Percentiles rank a stretch among this genome's conserved stretches.
phyloP scores from a whole-genome alignment of 2,329 filamentous ascomycete genomes.

The Aspergillus novoparasiticus region DNA sequence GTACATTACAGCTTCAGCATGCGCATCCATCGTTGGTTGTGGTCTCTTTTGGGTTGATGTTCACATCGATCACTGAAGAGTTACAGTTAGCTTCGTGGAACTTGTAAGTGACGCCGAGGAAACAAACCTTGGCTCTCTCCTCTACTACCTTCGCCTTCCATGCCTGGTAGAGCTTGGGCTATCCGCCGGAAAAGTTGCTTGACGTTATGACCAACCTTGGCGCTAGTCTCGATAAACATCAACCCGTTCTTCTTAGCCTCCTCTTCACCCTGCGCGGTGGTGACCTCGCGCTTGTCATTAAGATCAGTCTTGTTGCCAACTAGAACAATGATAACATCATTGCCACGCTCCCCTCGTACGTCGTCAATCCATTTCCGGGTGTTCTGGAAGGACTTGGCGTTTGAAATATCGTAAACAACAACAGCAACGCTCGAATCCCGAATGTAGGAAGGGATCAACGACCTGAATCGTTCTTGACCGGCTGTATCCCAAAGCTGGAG shows the following conservation, averaged over 20 bases:
- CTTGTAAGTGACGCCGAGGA: neutral
- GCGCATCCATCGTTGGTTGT: conserved; percentile 73
- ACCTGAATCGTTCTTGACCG: conserved; percentile 95
- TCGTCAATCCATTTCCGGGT: conserved; percentile 99
- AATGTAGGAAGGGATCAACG: conserved; percentile 96
- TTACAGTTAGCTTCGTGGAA: conserved; percentile 27
- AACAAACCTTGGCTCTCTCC: conserved; percentile 78
- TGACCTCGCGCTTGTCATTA: conserved; percentile 97
- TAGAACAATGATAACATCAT: conserved; percentile 97
- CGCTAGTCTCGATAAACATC: conserved; percentile 99
- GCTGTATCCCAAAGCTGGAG: conserved; percentile 98
- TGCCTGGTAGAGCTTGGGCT: conserved; percentile 93
- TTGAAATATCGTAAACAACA: conserved; percentile 98
- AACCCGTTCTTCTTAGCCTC: conserved; percentile 97
- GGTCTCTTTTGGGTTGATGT: conserved; percentile 71
- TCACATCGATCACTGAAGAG: conserved; percentile 84
- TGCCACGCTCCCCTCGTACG: conserved; percentile 91
- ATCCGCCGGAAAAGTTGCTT: conserved; percentile 97
- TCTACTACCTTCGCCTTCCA: conserved; percentile 86
- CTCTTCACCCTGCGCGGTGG: conserved; percentile 92
- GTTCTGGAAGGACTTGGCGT: conserved; percentile 96
- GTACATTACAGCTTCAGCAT: conserved; percentile 50
- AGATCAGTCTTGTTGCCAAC: conserved; percentile 99
- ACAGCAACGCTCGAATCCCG: conserved; percentile 97
- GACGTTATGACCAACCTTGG: conserved; percentile 96